Evolutionary conservation across 805 yeast species (phyloP), one percentile per base, ranked within the genome.

Genomic region (Candida quercuum): DNA sequence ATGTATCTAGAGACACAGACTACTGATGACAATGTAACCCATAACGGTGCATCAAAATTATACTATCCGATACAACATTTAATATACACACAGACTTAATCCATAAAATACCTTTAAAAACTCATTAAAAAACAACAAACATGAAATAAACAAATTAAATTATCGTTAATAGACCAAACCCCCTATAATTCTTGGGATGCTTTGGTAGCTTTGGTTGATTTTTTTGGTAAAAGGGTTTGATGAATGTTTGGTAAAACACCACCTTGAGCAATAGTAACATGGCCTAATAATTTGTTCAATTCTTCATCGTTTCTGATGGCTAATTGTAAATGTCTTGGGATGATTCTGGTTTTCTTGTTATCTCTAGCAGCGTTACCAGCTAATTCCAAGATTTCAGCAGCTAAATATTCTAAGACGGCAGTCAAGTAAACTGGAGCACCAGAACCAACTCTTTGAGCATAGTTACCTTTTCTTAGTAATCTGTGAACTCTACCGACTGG

Each of bases 401-500:
- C 89, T 66, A 91, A 78, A 68, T 91, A 91, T 72, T 91, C 98
- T 59, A 91, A 76, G 41, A 91, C 97, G 40, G 98, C 95, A 54
- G 98, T 89, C 63, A 91, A 77, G 74, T 89, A 91, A 49, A 91
- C 91, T 72, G 98, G 97, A 59, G 98, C 97, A 81, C 96, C 96
- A 54, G 97, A 88, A 79, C 98, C 97, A 58, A 91, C 83, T 76
- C 98, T 83, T 74, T 89, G 95, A 62, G 97, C 95, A 75, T 91
- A 86, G 82, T 89, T 86, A 67, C 96, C 96, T 73, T 84, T 87
- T 81, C 95, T 86, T 63, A 91, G 73, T 57, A 89, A 78, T 74
- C 97, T 82, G 78, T 91, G 96, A 56, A 91, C 93, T 81, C 98
- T 89, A 70, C 98, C 98, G 54, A 91, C 98, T 74, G 98, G 98